phyloP scores from a whole-genome alignment of 1,284 basidiomycete species.

The Erythrobasidium hasegawianum region DNA sequence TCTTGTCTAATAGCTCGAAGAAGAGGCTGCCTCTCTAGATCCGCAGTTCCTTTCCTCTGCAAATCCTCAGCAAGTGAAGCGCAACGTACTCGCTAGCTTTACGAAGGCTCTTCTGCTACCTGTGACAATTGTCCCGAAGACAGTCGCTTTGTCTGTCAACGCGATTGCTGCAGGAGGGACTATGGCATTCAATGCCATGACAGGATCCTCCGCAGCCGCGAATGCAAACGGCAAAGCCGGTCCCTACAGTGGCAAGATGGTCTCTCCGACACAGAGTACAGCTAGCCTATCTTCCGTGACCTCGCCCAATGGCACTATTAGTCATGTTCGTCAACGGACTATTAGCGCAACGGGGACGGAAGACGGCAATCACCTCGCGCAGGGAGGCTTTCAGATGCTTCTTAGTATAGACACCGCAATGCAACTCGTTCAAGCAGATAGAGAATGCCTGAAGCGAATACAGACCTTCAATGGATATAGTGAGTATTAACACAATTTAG shows the following conservation, averaged over 20 bases:
- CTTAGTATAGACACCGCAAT: conserved; percentile 87
- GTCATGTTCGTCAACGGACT: background rate
- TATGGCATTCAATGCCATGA: conserved; percentile 68
- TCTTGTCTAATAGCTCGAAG: background rate
- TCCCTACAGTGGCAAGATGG: too few species aligned
- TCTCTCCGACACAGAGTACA: background rate
- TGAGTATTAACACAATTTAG: conserved; percentile 63
- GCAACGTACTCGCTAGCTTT: conserved; percentile 87
- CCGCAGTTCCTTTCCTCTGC: conserved; percentile 70
- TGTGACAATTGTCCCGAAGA: conserved; percentile 91
- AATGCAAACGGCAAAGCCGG: background rate
- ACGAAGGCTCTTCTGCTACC: conserved; percentile 83
- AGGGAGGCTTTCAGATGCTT: conserved; percentile 60
- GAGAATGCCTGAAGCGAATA: conserved; percentile 83
- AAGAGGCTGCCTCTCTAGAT: conserved; percentile 44
- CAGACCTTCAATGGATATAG: conserved; percentile 86
- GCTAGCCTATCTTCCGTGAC: background rate
- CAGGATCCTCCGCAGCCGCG: conserved; percentile 6
- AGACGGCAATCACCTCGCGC: background rate
- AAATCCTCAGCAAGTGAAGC: conserved; percentile 87
- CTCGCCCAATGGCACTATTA: background rate
- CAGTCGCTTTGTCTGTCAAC: conserved; percentile 69
- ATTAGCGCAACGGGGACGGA: background rate
- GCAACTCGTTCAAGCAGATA: conserved; percentile 84
- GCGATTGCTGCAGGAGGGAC: conserved; percentile 61